Conservation (phyloP, 805 yeast genomes). For the Zygoascus ofunaensis region DNA sequence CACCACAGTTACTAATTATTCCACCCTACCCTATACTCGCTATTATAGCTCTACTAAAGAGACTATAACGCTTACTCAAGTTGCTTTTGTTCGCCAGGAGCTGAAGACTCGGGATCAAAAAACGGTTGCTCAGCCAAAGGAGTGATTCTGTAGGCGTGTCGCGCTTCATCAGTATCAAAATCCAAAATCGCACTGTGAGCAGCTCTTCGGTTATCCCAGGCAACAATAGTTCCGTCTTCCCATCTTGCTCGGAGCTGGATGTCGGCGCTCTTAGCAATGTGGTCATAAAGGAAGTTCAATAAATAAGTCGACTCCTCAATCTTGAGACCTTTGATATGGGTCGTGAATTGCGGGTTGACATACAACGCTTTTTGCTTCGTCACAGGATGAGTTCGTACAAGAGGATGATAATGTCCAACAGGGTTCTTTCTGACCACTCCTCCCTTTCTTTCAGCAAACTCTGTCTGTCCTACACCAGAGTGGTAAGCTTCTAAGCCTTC, state of each 20-base stretch:
- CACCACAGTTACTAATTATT: no score
- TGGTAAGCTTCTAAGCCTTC: slow-evolving; percentile 57
- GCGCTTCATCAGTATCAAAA: slow-evolving; percentile 38
- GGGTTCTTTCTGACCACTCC: slow-evolving; percentile 37
- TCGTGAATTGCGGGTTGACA: slow-evolving; percentile 48
- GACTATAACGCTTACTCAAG: no score
- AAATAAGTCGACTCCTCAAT: slow-evolving; percentile 49
- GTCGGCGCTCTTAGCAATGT: slow-evolving; percentile 45
- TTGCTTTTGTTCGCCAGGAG: no score
- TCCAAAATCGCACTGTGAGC: slow-evolving; percentile 63
- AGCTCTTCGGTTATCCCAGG: slow-evolving; percentile 71
- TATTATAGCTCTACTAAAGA: no score
- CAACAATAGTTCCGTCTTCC: slow-evolving; percentile 61
- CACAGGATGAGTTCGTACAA: slow-evolving; percentile 53
- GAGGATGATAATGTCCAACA: slow-evolving; percentile 46
- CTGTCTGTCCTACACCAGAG: slow-evolving; percentile 46
- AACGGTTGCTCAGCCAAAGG: slow-evolving; percentile 57
- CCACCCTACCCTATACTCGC: no score
- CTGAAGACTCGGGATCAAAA: slow-evolving; percentile 1
- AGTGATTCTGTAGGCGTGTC: slow-evolving; percentile 70
- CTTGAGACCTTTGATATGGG: slow-evolving; percentile 57
- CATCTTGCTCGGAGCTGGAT: slow-evolving; percentile 62
- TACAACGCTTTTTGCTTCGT: slow-evolving; percentile 49
- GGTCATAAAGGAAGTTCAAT: slow-evolving; percentile 41
- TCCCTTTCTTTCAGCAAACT: slow-evolving; percentile 28